A percentile compares a stretch with the other conserved stretches of the same genome.
phyloP scores from a whole-genome alignment of 2,329 filamentous ascomycete species.

The Aspergillus glaucus region DNA sequence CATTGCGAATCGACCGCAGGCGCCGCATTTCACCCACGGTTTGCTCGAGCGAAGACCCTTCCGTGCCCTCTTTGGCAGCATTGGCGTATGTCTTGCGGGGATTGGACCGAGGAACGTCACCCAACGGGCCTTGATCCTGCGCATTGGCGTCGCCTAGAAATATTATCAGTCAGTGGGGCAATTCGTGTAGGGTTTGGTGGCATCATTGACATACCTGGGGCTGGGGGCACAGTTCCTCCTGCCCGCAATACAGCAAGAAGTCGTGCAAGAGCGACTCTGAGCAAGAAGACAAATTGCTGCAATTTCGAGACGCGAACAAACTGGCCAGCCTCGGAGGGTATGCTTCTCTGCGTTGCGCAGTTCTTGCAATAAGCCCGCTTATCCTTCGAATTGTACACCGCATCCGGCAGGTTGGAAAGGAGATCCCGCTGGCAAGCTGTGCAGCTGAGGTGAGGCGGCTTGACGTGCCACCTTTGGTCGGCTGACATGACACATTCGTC shows the following conservation, averaged over 20 bases:
- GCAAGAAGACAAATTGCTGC: conserved; percentile 87
- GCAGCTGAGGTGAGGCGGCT: conserved; percentile 61
- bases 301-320: conserved; percentile 77
- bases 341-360: conserved; percentile 50
- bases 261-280: conserved; percentile 84
- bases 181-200: conserved; percentile 3
- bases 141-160: conserved; percentile 61
- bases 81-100: conserved; percentile 66
- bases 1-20: conserved; percentile 83
- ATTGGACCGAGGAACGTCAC: conserved; percentile 54
- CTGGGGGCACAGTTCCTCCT: conserved; percentile 72
- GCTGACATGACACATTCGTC: conserved; percentile 78
- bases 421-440: conserved; percentile 68
- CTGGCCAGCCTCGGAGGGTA: conserved; percentile 50
- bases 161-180: conserved; percentile 9
- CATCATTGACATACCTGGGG: conserved; percentile 47
- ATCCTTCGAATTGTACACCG: conserved; percentile 62
- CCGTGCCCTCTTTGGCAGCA: conserved; percentile 52
- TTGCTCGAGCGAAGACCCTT: conserved; percentile 77
- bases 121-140: conserved; percentile 53
- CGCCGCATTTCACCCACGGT: conserved; percentile 92
- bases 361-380: conserved; percentile 64
- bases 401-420: conserved; percentile 61
- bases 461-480: conserved; percentile 75
- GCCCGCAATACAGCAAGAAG: conserved; percentile 79